Conservation (phyloP, 257 asterid genomes). For the Nicotiana knightiana region DNA sequence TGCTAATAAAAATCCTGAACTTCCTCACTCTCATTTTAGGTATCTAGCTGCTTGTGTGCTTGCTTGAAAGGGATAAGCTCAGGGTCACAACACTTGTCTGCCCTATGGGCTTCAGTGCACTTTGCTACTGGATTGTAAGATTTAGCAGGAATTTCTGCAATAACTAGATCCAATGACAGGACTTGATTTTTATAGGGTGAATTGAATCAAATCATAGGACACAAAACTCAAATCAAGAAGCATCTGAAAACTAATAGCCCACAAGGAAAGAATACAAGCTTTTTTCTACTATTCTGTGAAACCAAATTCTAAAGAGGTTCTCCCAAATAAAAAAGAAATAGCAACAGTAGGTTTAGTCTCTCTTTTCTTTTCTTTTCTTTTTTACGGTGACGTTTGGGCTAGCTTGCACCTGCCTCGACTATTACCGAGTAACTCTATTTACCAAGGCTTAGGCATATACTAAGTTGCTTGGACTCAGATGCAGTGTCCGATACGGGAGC, state of each 20-base stretch:
- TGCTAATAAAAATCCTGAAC: neutral
- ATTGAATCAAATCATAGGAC: neutral
- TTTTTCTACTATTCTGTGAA: neutral
- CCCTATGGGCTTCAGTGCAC: neutral
- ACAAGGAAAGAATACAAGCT: neutral
- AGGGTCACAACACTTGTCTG: neutral
- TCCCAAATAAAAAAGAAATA: neutral
- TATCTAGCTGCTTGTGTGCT: neutral
- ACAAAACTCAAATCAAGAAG: neutral
- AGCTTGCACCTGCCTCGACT: too few species aligned
- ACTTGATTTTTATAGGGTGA: neutral
- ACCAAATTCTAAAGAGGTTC: neutral
- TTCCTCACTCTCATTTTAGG: neutral
- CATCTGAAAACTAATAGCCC: neutral
- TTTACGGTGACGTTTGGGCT: too few species aligned
- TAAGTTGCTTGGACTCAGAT: too few species aligned
- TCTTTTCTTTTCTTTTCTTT: too few species aligned
- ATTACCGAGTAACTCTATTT: too few species aligned
- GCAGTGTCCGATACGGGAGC: too few species aligned
- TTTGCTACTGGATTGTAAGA: neutral
- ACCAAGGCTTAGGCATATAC: too few species aligned
- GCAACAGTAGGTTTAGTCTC: neutral
- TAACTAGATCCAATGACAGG: slow-evolving; percentile 1
- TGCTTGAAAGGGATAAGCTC: neutral
- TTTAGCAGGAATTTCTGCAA: neutral